Evolutionary conservation across 2,329 filamentous ascomycete genomes (phyloP), one percentile per base, ranked within the genome.

Genomic region (Fusarium pseudograminearum): DNA sequence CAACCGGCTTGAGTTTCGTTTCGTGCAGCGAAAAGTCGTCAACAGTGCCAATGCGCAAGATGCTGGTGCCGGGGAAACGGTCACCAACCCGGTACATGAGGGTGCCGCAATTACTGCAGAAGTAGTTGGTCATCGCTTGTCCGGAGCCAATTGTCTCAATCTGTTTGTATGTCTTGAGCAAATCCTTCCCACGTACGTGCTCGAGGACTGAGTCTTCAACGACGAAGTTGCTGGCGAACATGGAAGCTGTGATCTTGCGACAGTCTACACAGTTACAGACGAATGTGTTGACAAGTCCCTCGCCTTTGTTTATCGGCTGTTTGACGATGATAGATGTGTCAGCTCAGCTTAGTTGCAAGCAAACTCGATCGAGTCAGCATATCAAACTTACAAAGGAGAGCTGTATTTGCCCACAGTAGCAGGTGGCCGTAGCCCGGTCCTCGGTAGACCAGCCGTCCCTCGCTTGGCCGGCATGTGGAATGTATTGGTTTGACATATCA

Each of bases 231-330:
- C 86, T 84, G 4, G 86, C 84, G 77, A 88, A 89, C 84, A 89
- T 88, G 1, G 87, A 88, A 0, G 87, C 86, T 0, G 86, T 89
- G 63, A 90, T 81, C 71, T 90, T 90, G 72, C 81, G 86, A 77
- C 87, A 90, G 77, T 90, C 87, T 34, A 78, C 75, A 75, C 88
- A 90, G 79, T 90, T 81, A 78, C 87, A 90, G 69, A 89, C 71
- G 72, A 89, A 89, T 7, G 80, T 83, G 62, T 78, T 77, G 20
- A 85, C 65, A 0, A 89, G 74, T 12, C 81, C 83, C 2, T 26
- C 5, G 31, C 11, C 47, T 36, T n/a, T 14, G 11, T 26, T 36
- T 5, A 50, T 26, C 5, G 47, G 31, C 47, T 47, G n/a, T 7
- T 57, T 41, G 41, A 0, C 2, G 15, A 33, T 3, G 26, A 10